Evolutionary conservation across 2,329 filamentous ascomycete species (phyloP).

Genomic region (Aureobasidium namibiae): DNA sequence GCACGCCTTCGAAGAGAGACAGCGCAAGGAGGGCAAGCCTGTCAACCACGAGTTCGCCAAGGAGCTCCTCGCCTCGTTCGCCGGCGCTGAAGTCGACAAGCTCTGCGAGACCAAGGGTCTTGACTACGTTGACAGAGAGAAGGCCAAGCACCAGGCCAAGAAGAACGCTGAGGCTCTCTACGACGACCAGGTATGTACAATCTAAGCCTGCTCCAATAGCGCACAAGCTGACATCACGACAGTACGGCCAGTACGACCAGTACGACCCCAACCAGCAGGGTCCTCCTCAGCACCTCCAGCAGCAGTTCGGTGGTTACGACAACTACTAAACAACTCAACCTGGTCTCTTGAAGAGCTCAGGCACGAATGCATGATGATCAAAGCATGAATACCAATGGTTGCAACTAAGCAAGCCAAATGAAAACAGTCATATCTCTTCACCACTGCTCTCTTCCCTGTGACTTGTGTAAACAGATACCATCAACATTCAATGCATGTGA

Average conservation of each 20-base stretch:
- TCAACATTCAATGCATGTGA: not conserved
- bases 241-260: conserved; percentile 29
- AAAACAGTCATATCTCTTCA: not conserved
- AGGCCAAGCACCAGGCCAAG: conserved; percentile 39
- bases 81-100: conserved; percentile 68
- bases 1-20: conserved; percentile 69
- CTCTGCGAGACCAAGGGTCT: conserved; percentile 52
- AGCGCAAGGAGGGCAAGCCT: conserved; percentile 61
- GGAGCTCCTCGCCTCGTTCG: conserved; percentile 64
- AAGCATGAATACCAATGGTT: not conserved
- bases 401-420: not conserved
- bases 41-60: conserved; percentile 70
- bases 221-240: not conserved
- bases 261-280: conserved; percentile 38
- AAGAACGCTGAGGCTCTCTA: conserved; percentile 38
- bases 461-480: too few species aligned
- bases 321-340: conserved; percentile 3
- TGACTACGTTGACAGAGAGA: conserved; percentile 41
- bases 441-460: too few species aligned
- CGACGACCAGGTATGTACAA: conserved; percentile 33
- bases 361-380: conserved; percentile 5
- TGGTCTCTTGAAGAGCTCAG: not conserved
- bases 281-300: conserved; percentile 25
- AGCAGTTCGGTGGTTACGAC: conserved; percentile 22
- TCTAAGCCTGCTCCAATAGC: conserved; percentile 13